Base-by-base conservation (phyloP, 805 yeast genomes). In the Candida nemodendra region DNA sequence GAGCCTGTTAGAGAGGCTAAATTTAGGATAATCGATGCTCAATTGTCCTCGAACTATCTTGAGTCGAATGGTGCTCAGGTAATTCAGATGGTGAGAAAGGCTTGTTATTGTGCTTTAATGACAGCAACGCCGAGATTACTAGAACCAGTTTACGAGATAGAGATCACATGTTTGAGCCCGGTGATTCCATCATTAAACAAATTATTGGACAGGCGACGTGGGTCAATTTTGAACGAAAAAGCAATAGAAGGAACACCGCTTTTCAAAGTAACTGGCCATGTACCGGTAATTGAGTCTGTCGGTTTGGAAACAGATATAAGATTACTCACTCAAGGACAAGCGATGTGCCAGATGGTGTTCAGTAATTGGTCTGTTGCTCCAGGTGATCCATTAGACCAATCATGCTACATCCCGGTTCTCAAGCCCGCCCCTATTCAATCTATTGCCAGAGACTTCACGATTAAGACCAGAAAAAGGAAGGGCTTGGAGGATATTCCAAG, bases 301-400 rank as follows among this genome's bases (percentile, higher is more conserved):
- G 99, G 98, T 0, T 69, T 93, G 32, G 96, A 87, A 54, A 79
- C 95, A 0, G 99, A 93, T 57, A 63, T 93, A 22, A 63, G 96
- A 45, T 60, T 87, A 9, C 74, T 80, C 9, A 79, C 95, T 0
- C 80, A 78, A 45, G 96, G 96, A 4, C 82, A 77, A 50, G 90
- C 93, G 0, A 71, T 78, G 69, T 77, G 88, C 31, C 76, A 76
- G 32, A 56, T 83, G 44, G 73, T 72, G 32, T 87, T 86, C 59
- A 71, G 72, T 39, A 72, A 71, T 39, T 93, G 96, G 95, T 72
- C 75, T 15, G 60, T 68, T 3, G 95, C 86, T 1, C 95, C 96
- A 2, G 99, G 99, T 0, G 88, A 91, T 63, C 98, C 97, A 7
- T 54, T 91, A 51, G 95, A 91, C 57, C 63, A 65, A 16, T 72